Evolutionary conservation across 495 filamentous ascomycete genomes (phyloP), one percentile per base, ranked within the genome.

Genomic region (Aspergillus steynii): DNA sequence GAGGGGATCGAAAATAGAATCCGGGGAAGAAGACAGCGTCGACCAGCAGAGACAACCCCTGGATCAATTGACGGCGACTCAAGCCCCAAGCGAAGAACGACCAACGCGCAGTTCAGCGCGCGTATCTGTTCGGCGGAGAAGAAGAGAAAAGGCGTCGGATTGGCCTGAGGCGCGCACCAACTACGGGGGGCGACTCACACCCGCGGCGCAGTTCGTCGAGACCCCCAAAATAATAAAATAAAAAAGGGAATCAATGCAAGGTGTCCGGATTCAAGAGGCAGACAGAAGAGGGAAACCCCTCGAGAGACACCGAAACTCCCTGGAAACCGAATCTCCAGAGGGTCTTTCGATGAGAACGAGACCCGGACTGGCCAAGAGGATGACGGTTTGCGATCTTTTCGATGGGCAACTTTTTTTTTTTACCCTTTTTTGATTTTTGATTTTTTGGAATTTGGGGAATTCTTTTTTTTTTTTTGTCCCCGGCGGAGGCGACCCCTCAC

Each of bases 371-470:
- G 37, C 34, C 53, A 55, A 55, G 37, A 25, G 37, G 59, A 62
- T 64, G 54, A 63, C 51, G 58, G 59, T 64, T 61, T 63, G 61
- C 32, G 59, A 58, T 59, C 55, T 50, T 29, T 46, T 54, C 46
- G 65, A 62, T 67, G 61, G 57, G 49, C 53, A 52, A 59, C 57
- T 57, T 65, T 56, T 52, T 56, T 64, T 67, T 64, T 67, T 49
- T 53, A 56, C 45, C 53, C 31, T 59, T 64, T 61, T 65, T 64
- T 64, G 57, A 64, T 64, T 60, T 62, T 62, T 54, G 61, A 58
- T 61, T 61, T 66, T 58, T 27, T 47, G 56, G 27, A 42, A 61
- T 61, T 67, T 60, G 52, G 57, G 61, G 54, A 63, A 52, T 63
- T 66, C 57, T 50, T 26, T 61, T 67, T 67, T 64, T 56, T 64